phyloP scores from a whole-genome alignment of 208 protist genomes.

The Phytomonas serpens region DNA sequence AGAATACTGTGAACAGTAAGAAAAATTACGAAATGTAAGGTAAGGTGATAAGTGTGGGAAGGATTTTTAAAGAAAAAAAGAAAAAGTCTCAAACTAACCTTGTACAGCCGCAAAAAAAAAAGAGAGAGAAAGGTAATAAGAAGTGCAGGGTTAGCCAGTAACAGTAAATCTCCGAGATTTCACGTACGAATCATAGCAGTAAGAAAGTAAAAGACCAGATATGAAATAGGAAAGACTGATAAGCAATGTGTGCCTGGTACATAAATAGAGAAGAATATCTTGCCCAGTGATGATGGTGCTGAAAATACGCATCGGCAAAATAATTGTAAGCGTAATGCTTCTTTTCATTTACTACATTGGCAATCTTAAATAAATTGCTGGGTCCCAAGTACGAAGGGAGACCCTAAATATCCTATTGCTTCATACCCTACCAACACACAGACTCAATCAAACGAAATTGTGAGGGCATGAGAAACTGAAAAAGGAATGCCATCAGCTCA shows the following conservation, averaged over 20 bases:
- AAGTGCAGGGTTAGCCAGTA: neutral
- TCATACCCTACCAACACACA: neutral
- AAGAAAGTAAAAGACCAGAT: neutral
- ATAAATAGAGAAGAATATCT: constrained; percentile 1
- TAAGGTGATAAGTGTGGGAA: constrained; percentile 1
- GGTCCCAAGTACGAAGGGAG: neutral
- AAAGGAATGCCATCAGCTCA: neutral
- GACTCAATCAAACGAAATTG: neutral
- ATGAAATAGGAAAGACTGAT: neutral
- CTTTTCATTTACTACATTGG: constrained; percentile 3
- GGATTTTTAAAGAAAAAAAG: neutral
- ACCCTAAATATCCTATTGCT: neutral
- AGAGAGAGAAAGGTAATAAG: neutral
- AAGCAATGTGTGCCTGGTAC: neutral
- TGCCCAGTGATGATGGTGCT: neutral
- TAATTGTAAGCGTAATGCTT: neutral
- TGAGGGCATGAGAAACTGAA: neutral
- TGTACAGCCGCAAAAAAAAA: neutral
- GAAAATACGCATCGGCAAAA: neutral
- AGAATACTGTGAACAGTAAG: neutral
- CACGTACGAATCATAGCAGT: neutral
- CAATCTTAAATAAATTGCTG: neutral
- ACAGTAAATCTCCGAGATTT: neutral
- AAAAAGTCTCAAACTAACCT: neutral
- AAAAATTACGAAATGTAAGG: constrained; percentile 2